Base-by-base conservation (phyloP, 805 yeast genomes). In the Candida pseudofarinosa region DNA sequence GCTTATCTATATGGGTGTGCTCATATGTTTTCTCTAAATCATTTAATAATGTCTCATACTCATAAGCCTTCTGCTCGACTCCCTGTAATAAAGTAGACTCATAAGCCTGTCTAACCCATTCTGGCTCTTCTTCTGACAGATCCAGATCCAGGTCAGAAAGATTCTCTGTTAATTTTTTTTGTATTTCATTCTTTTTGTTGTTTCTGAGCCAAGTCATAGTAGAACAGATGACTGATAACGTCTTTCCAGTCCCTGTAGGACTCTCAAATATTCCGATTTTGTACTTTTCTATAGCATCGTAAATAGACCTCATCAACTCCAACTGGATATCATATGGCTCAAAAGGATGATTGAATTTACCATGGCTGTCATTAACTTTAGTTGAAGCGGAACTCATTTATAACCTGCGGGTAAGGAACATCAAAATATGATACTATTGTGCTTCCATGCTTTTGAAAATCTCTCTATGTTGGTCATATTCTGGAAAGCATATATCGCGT, bases 161-260 rank as follows among this genome's bases (percentile, higher is more conserved):
- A 18, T 28, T 17, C 13, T 32, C 14, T n/a, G 17, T 32, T 7
- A 13, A n/a, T 32, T 32, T 15, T n/a, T 28, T 31, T 12, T 17
- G 14, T 6, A 32, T 15, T 10, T 47, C 36, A 13, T 42, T 50
- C 37, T 41, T 52, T 46, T 77, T 77, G 48, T 73, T 62, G 16
- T 77, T 71, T 43, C 91, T 60, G 28, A 90, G 67, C 96, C 96
- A 90, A 0, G 90, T 79, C 76, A 90, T 74, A 0, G 91, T 70
- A 0, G 95, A 79, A 57, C 97, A 91, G 3, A 91, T 85, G 37
- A 90, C 63, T 0, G 96, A 88, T 2, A 91, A 66, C 0, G 97
- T 89, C 61, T 90, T 90, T 2, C 98, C 97, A 1, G 90, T 87
- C 4, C 98, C 98, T 0, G 98, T 90, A 0, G 98, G 98, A 44